Conservation (phyloP, 2,329 filamentous ascomycete genomes). For the Pseudopyricularia javanii region DNA sequence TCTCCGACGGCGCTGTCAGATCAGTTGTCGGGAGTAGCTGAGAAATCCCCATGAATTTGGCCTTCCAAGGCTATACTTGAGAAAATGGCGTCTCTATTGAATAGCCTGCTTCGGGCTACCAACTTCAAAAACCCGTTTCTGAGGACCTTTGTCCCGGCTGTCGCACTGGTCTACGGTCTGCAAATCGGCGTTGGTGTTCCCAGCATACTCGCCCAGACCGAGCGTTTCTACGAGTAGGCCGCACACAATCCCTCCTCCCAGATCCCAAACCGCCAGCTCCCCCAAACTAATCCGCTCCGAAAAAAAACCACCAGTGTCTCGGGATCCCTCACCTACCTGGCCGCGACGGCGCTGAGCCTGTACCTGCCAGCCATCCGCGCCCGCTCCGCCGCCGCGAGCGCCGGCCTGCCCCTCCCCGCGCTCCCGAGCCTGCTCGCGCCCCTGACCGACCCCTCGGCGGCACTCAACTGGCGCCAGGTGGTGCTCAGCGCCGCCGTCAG, state of each 20-base stretch:
- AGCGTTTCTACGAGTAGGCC: constrained; percentile 50
- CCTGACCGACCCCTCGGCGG: constrained; percentile 25
- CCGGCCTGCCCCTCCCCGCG: constrained; percentile 12
- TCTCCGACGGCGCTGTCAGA: too few relatives aligned
- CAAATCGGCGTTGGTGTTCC: constrained; percentile 51
- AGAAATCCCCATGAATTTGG: too few relatives aligned
- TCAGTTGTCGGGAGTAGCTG: too few relatives aligned
- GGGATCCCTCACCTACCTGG: constrained; percentile 53
- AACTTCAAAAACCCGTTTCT: constrained; percentile 51
- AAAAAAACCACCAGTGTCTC: constrained; percentile 30
- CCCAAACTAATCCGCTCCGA: too few relatives aligned
- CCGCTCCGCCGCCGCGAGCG: constrained; percentile 29
- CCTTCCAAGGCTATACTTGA: too few relatives aligned
- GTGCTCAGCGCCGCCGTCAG: constrained; percentile 23
- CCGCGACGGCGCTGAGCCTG: constrained; percentile 48
- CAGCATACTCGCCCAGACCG: constrained; percentile 45
- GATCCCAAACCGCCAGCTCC: not conserved
- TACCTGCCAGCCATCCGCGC: constrained; percentile 48
- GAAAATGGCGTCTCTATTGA: constrained; percentile 13
- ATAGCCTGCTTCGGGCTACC: constrained; percentile 42
- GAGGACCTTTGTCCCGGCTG: constrained; percentile 47
- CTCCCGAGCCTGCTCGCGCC: constrained; percentile 33
- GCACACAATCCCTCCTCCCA: not conserved
- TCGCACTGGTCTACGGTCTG: constrained; percentile 49
- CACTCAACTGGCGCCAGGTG: constrained; percentile 47